phyloP scores from a whole-genome alignment of 495 filamentous ascomycete genomes.

The Bombardia bombarda region DNA sequence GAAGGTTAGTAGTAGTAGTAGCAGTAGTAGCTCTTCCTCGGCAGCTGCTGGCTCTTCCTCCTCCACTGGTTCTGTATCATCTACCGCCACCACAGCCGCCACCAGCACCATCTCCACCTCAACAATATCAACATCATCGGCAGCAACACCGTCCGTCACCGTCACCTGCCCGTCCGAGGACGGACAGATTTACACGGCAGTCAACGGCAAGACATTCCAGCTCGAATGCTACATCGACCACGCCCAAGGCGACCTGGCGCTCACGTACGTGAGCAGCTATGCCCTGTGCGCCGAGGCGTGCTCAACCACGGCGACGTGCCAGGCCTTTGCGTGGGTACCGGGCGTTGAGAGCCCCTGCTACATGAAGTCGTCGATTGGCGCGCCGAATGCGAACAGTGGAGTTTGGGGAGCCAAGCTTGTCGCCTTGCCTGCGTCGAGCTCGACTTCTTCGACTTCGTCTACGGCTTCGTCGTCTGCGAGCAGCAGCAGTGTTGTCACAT shows the following conservation, averaged over 20 bases:
- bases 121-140: constrained; percentile 1
- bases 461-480: not conserved
- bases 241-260: constrained; percentile 1
- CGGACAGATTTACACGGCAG: not conserved
- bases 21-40: not conserved
- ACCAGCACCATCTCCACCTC: not conserved
- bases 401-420: constrained; percentile 10
- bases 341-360: constrained; percentile 7
- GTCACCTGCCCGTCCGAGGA: constrained; percentile 6
- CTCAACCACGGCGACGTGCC: constrained; percentile 2
- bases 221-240: constrained; percentile 11
- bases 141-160: not conserved
- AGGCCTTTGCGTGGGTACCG: constrained; percentile 7
- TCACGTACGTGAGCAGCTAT: constrained; percentile 4
- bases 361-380: constrained; percentile 8
- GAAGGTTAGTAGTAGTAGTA: not conserved
- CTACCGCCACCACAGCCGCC: not conserved
- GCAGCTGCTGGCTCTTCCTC: not conserved
- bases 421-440: not conserved
- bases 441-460: not conserved
- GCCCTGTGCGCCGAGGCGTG: constrained; percentile 6
- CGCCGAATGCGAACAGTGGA: constrained; percentile 1
- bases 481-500: no score
- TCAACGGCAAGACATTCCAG: constrained; percentile 7
- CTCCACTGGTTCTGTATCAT: no score